Evolutionary conservation across 768 basidiomycete species (phyloP), one percentile per base, ranked within the genome.

Genomic region (Trametes elegans): DNA sequence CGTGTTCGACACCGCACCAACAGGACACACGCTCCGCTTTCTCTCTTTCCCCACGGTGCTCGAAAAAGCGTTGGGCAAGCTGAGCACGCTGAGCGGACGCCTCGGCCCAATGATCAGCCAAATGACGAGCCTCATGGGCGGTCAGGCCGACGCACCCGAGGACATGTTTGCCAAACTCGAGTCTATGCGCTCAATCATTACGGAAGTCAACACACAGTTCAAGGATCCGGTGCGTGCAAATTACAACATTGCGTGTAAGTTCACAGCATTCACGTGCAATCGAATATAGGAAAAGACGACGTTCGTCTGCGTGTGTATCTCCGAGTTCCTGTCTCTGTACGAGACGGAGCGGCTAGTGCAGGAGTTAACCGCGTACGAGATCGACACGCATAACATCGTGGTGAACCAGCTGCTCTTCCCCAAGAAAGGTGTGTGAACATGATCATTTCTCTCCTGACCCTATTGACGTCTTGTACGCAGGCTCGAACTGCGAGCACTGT

Each of bases 121-220:
- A 73, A 97, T 98, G 91, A 90, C 90, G 13, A 83, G 84, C 53
- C 92, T 99, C 85, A 94, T 98, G 88, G 95, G 95, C 10, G 94
- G 91, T 8, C 90, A 88, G 53, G 83, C 84, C 5, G 89, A 87
- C 11, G 83, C 90, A 9, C 94, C 97, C 64, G 93, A 98, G 68
- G 97, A 99, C 71, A 97, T 98, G 93, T 98, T 99, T 64, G 92
- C 91, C 19, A 98, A 98, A 72, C 83, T 99, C 3, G 97, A 99
- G 57, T 87, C 87, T 31, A 99, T 99, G 97, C 83, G 94, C 23
- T 90, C 85, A 29, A 87, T 98, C 57, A 98, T 99, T 64, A 97
- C 92, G 13, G 97, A 99, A 70, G 97, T 99, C 50, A 98, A 98
- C 79, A 89, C 90, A 1, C 97, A 99, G 66, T 99, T 99, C 82